Base-by-base conservation (phyloP, 192 early-diverging fungal species). In the Backusella parvicylindrica region DNA sequence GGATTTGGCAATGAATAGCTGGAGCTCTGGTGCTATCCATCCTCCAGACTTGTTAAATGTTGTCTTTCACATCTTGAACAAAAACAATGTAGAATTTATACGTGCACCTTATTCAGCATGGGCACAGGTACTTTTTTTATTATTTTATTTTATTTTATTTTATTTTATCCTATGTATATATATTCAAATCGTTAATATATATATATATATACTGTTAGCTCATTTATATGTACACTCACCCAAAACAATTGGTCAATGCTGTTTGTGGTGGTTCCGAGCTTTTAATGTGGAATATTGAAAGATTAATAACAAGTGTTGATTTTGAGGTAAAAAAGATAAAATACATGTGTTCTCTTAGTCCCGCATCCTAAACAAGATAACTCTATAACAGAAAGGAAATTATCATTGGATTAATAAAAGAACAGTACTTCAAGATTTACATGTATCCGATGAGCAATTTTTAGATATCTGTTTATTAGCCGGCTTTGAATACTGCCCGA, bases 391-490 rank as follows among this genome's bases (percentile, higher is more conserved):
- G 77, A 91, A 91, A 81, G 83, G 84, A 21, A 87, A 88, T 35
- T 94, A 92, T 71, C 74, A 81, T 30, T 87, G 86, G 83, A 77
- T 94, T 36, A 86, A 79, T 70, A 93, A 92, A 74, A 88, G 89
- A 60, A 73, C 81, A 18, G 83, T 92, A 9, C 78, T 92, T 15
- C 74, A 72, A 50, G 89, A 90, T 74, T 78, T 93, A 64, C 80
- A 84, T 23, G 74, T 95, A 35, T 70, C 86, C 2, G 79, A 87
- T 32, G 92, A 94, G 12, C 93, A 92, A 68, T 87, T 95, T 66
- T 79, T 94, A 49, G 93, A 95, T 74, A 83, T 90, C 38, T 95
- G 93, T 78, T 91, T 95, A 70, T 79, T 95, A 70, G 92, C 92
- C 7, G 93, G 93, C 37, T 93, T 88, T 60, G 92, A 95, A 63